Evolutionary conservation across 768 basidiomycete genomes (phyloP).

Genomic region (Termitomyces titanicus): DNA sequence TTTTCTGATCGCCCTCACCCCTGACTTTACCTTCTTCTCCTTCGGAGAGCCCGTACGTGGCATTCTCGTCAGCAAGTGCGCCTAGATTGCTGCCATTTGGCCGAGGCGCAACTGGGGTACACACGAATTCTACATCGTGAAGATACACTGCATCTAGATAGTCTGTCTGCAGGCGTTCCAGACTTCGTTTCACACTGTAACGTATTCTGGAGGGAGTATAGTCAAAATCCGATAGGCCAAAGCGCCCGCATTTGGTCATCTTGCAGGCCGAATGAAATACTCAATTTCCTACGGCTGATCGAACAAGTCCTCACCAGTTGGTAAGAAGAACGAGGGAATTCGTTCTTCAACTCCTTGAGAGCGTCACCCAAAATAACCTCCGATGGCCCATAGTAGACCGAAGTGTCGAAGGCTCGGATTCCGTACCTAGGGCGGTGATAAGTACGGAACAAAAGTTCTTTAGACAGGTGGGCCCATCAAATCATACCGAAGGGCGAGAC

Average conservation of each 20-base stretch:
- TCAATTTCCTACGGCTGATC: neutral
- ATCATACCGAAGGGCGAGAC: constrained; percentile 71
- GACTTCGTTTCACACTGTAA: constrained; percentile 60
- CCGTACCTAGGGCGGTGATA: constrained; percentile 55
- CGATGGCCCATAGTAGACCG: constrained; percentile 76
- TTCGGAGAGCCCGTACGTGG: constrained; percentile 59
- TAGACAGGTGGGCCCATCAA: neutral
- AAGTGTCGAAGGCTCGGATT: constrained; percentile 78
- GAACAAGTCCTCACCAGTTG: constrained; percentile 47
- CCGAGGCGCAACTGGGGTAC: constrained; percentile 45
- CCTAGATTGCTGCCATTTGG: constrained; percentile 50
- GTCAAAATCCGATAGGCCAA: constrained; percentile 65
- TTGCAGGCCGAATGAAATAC: constrained; percentile 20
- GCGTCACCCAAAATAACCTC: constrained; percentile 73
- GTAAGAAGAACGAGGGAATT: constrained; percentile 79
- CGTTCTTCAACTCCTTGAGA: constrained; percentile 51
- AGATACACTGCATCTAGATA: constrained; percentile 82
- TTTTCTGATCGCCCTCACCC: constrained; percentile 68
- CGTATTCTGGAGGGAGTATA: constrained; percentile 68
- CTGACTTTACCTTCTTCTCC: constrained; percentile 54
- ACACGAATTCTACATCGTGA: constrained; percentile 83
- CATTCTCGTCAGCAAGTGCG: constrained; percentile 52
- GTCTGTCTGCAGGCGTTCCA: constrained; percentile 65
- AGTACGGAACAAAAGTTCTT: neutral
- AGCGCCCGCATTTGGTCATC: constrained; percentile 88